Percentiles rank a stretch among this genome's conserved stretches.
These are phyloP conservation scores for Mycena galopus DNA, from an alignment of 768 basidiomycete species.

Conservation along the genomic window DNA sequence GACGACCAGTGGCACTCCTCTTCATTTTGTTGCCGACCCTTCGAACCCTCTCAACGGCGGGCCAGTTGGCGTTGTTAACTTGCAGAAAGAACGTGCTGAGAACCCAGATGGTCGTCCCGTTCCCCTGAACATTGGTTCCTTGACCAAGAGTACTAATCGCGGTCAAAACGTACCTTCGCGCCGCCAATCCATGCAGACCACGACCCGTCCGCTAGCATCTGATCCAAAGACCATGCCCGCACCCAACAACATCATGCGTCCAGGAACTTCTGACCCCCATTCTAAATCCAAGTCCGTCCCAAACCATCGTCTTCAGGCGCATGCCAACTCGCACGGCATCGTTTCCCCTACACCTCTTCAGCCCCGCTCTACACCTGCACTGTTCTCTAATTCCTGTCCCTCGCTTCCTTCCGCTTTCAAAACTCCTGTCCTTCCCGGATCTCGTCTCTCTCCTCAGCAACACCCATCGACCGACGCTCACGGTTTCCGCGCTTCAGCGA, in stretches of 20 bases:
- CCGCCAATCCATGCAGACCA: slow-evolving; percentile 26
- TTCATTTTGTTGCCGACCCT: slow-evolving; percentile 26
- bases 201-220: slow-evolving; percentile 16
- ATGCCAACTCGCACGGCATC: slow-evolving; percentile 17
- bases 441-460: slow-evolving; percentile 14
- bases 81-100: slow-evolving; percentile 11
- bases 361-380: slow-evolving; percentile 11
- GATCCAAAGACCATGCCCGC: slow-evolving; percentile 2
- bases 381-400: slow-evolving; percentile 22
- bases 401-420: slow-evolving; percentile 19
- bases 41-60: slow-evolving; percentile 33
- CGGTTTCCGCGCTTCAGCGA: neutral
- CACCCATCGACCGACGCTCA: neutral
- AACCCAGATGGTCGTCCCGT: slow-evolving; percentile 12
- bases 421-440: slow-evolving; percentile 23
- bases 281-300: slow-evolving; percentile 14
- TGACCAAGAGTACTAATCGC: slow-evolving; percentile 28
- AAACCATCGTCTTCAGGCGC: slow-evolving; percentile 28
- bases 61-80: neutral
- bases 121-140: slow-evolving; percentile 27
- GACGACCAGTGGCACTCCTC: neutral
- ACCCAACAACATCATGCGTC: neutral
- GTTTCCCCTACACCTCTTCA: slow-evolving; percentile 29
- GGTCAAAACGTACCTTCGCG: slow-evolving; percentile 16
- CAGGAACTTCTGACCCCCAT: slow-evolving; percentile 28